Evolutionary conservation across 495 filamentous ascomycete genomes (phyloP).

Genomic region (Lasiosphaeria ovina): DNA sequence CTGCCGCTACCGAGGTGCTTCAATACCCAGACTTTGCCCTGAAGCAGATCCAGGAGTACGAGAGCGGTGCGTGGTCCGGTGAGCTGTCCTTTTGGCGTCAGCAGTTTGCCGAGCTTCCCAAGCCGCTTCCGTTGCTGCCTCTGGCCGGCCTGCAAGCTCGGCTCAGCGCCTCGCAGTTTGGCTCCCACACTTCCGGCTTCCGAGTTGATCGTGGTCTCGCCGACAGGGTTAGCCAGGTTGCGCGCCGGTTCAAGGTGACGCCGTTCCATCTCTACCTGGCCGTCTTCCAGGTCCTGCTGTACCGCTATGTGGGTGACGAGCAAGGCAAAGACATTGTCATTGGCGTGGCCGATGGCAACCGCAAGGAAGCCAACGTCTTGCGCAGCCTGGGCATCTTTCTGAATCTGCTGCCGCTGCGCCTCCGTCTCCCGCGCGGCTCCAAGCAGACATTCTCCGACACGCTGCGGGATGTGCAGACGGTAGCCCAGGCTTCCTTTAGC

Average conservation of each 20-base stretch:
- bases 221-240: constrained; percentile 4
- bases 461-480: constrained; percentile 12
- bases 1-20: constrained; percentile 5
- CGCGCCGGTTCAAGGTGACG: constrained; percentile 22
- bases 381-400: constrained; percentile 45
- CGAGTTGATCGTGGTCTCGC: background rate
- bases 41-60: constrained; percentile 7
- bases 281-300: constrained; percentile 32
- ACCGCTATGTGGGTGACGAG: constrained; percentile 24
- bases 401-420: constrained; percentile 47
- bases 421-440: constrained; percentile 7
- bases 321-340: constrained; percentile 29
- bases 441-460: constrained; percentile 14
- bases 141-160: background rate
- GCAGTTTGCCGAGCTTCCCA: constrained; percentile 30
- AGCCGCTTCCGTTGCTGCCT: constrained; percentile 37
- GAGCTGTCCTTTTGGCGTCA: constrained; percentile 32
- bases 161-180: constrained; percentile 1
- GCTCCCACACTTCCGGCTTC: constrained; percentile 4
- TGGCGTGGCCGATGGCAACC: constrained; percentile 42
- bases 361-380: constrained; percentile 24
- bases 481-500: constrained; percentile 16
- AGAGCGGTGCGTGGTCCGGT: constrained; percentile 7
- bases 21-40: constrained; percentile 7
- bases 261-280: constrained; percentile 42